phyloP scores from a whole-genome alignment of 305 asterid genomes.

The Solanum aculeatissimum region DNA sequence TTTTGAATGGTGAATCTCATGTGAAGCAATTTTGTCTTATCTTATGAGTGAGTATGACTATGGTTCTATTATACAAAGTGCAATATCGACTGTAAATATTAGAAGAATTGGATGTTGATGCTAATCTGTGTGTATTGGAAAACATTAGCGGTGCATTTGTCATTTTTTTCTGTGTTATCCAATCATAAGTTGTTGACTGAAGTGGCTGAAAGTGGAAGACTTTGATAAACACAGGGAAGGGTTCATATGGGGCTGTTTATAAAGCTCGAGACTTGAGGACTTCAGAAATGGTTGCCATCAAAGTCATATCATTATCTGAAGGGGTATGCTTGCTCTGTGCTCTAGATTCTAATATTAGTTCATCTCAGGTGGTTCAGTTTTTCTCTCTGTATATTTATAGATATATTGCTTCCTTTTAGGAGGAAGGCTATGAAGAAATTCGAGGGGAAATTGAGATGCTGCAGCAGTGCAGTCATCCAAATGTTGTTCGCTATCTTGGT shows the following conservation, averaged over 20 bases:
- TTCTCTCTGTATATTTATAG: neutral
- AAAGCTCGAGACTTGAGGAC: slow-evolving; percentile 93
- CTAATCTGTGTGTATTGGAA: neutral
- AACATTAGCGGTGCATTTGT: neutral
- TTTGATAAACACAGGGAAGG: slow-evolving; percentile 60
- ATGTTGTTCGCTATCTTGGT: slow-evolving; percentile 97
- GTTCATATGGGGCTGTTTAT: slow-evolving; percentile 92
- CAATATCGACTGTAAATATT: neutral
- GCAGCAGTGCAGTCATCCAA: slow-evolving; percentile 99
- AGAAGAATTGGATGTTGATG: neutral
- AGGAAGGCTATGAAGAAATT: slow-evolving; percentile 98
- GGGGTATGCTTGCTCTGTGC: slow-evolving; percentile 50
- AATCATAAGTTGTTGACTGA: neutral
- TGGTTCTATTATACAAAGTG: neutral
- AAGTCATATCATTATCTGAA: slow-evolving; percentile 90
- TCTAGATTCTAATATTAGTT: neutral
- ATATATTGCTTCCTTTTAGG: slow-evolving; percentile 32
- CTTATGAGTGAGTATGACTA: neutral
- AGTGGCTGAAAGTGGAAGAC: slow-evolving; percentile 10
- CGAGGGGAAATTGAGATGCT: slow-evolving; percentile 98
- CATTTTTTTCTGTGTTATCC: neutral
- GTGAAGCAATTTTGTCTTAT: neutral
- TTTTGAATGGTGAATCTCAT: neutral
- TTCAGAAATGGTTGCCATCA: slow-evolving; percentile 92
- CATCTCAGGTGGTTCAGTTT: neutral